Evolutionary conservation across 1,139 yeast genomes (phyloP), one percentile per base, ranked within the genome.

Genomic region (Tardiomyces depauwii): DNA sequence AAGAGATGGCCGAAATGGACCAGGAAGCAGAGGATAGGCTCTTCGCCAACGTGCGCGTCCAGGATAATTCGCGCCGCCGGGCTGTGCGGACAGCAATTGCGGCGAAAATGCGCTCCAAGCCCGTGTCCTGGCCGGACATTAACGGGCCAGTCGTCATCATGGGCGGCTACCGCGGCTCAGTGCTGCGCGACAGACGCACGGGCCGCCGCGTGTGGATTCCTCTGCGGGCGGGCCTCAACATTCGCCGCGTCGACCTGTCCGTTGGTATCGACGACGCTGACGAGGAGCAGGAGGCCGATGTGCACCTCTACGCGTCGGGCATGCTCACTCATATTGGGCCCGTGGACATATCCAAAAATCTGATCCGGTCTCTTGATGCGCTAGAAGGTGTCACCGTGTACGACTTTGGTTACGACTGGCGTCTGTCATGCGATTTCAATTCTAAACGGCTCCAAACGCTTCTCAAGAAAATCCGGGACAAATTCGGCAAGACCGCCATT

Each of bases 401-500:
- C 49, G 84, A 83, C 49, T 88, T 82, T 64, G 94, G 95, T 6
- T 88, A 87, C 60, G 96, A 88, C 65, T 88, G 96, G 96, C 72
- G 96, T 56, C 65, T 88, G 10, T 79, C 91, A 9, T 73, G 80
- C 2, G 84, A 78, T 39, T 62, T 76, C 7, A 65, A 73, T 21
- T 68, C 85, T 5, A 59, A 64, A 9, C 73, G 78, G 52, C 64
- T 87, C 12, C 65, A 65, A 42, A 62, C 71, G 23, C 74, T 72
- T 49, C 62, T 88, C 23, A 59, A 65, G 42, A 54, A 67, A 5
- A 63, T 78, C 19, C 71, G 75, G 9, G 54, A 53, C 39, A 19
- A 46, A 56, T 42, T 43, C 40, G 61, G 61, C 14, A 85, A 84
- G 2, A 72, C 81, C 0, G 65, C 81, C 25, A 52, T 59, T 18